Conservation (phyloP, 768 basidiomycete species). For the Boletus eberwhitei region DNA sequence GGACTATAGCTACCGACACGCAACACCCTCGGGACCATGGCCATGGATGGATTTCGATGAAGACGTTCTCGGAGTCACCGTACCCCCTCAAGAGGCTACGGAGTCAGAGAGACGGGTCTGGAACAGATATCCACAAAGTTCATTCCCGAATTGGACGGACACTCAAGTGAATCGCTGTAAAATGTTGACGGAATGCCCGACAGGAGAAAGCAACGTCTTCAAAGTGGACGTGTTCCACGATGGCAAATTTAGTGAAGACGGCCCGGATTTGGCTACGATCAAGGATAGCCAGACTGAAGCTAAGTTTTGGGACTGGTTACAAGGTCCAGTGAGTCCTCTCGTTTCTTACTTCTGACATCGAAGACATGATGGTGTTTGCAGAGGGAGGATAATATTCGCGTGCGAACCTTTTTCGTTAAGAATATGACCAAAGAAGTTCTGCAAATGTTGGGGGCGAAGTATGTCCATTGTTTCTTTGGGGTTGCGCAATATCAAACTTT, state of each 20-base stretch:
- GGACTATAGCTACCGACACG: constrained; percentile 33
- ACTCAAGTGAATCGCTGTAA: constrained; percentile 29
- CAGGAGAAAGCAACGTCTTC: constrained; percentile 14
- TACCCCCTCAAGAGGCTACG: not conserved
- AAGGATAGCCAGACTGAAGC: constrained; percentile 13
- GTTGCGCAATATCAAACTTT: not conserved
- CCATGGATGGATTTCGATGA: constrained; percentile 40
- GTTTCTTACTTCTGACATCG: not conserved
- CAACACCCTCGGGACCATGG: constrained; percentile 40
- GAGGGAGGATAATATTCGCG: constrained; percentile 37
- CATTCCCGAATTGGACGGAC: constrained; percentile 33
- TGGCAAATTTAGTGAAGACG: constrained; percentile 7
- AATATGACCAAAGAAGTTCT: constrained; percentile 48
- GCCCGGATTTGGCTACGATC: not conserved
- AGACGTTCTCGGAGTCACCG: constrained; percentile 11
- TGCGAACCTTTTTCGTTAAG: constrained; percentile 50
- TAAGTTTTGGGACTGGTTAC: constrained; percentile 35
- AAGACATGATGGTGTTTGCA: constrained; percentile 1
- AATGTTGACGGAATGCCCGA: constrained; percentile 25
- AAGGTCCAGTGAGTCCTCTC: constrained; percentile 32
- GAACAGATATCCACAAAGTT: constrained; percentile 29
- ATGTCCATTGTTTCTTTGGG: constrained; percentile 2
- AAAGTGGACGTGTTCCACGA: constrained; percentile 22
- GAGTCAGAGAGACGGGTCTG: constrained; percentile 5
- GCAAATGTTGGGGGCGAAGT: constrained; percentile 58